Base-by-base conservation (phyloP, 2,329 filamentous ascomycete genomes). In the Alternaria brassicicola region DNA sequence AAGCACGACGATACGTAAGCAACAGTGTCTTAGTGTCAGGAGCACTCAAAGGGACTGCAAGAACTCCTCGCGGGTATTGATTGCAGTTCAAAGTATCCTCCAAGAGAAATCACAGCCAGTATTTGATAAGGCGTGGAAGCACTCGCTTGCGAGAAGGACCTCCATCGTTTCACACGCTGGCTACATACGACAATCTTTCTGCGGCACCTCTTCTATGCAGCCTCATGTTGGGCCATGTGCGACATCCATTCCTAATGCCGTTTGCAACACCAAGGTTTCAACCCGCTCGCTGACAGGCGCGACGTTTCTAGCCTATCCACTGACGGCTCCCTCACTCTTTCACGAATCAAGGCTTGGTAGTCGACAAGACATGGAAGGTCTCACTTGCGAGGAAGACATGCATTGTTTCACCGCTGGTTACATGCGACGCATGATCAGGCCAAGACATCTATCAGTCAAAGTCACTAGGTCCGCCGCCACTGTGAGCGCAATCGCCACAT, bases 51-150 rank as follows among this genome's bases (percentile, higher is more conserved):
- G 68, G 63, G 64, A 69, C 68, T 69, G 66, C 64, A 64, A 68
- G 66, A 70, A 64, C 64, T 59, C 60, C 51, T 39, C 55, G 54
- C 42, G 63, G 60, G 66, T 69, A 39, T 65, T 67, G 68, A 70
- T 65, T 64, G 59, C 68, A 65, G 68, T 70, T 69, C 63, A 70
- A 70, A 70, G 66, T 70, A 69, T 66, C 66, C 68, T 70, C 68
- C 68, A 48, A 70, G 21, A 70, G 21, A 10, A 61, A 39, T 39
- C 28, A 46, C 21, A 41, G 57, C 53, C 55, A 51, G 62, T 52
- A 52, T 52, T 54, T 52, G 58, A 59, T 51, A 63, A 55, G 39
- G 52, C 52, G 46, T 63, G 55, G 57, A 57, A 50, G 25, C 64
- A 66, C 64, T 67, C 61, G 42, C 33, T 53, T 47, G 53, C 46